Evolutionary conservation across 257 asterid genomes (phyloP).

Genomic region (Knoxia roxburghii): DNA sequence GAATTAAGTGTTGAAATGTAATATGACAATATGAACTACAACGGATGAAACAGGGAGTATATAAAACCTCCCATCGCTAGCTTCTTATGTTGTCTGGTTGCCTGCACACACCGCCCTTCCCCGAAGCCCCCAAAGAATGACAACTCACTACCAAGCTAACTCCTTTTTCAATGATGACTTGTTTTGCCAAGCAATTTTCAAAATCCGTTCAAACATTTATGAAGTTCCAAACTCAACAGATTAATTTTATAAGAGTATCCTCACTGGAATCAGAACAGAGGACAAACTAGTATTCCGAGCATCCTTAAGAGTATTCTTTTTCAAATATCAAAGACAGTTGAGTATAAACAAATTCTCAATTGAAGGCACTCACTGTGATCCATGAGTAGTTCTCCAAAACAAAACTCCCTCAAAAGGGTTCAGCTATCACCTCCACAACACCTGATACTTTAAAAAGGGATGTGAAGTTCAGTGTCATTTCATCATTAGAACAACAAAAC

Average conservation of each 20-base stretch:
- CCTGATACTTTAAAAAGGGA: constrained; percentile 13
- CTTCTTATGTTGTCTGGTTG: not conserved
- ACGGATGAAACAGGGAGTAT: not conserved
- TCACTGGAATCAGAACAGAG: not conserved
- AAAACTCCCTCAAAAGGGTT: constrained; percentile 9
- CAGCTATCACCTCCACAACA: constrained; percentile 20
- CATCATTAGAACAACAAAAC: not conserved
- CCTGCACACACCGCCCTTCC: not conserved
- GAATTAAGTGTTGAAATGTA: not conserved
- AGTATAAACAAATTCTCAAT: constrained; percentile 7
- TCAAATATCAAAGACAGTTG: not conserved
- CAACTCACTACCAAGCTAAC: not conserved
- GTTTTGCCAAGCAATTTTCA: not conserved
- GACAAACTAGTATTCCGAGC: not conserved
- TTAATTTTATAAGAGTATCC: not conserved
- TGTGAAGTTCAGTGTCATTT: constrained; percentile 1
- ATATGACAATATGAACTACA: not conserved
- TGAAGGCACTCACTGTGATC: constrained; percentile 52
- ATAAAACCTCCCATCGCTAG: not conserved
- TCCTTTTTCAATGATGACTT: not conserved
- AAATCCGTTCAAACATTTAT: not conserved
- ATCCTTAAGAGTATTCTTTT: not conserved
- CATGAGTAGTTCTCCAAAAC: constrained; percentile 35
- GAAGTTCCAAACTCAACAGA: not conserved
- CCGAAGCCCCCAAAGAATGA: not conserved